A percentile compares a stretch with the other conserved stretches of the same genome.
These are phyloP conservation scores for Escovopsis weberi DNA, from an alignment of 2,329 filamentous ascomycete genomes.

Conservation along the genomic window DNA sequence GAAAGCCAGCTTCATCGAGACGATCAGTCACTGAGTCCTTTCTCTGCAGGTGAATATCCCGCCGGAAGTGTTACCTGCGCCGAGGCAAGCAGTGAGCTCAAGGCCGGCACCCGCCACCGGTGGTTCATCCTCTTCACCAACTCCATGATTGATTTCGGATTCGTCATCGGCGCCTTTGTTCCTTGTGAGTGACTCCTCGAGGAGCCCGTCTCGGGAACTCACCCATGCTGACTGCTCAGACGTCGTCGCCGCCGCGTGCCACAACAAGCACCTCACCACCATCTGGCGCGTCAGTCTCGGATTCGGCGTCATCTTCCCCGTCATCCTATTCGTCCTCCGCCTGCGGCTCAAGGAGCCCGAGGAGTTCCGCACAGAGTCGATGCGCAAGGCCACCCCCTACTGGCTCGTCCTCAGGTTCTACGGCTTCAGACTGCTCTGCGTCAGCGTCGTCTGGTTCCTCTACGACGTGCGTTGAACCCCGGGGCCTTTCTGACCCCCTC, in stretches of 20 bases:
- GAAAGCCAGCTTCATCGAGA: too few species aligned
- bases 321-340: constrained; percentile 56
- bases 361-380: constrained; percentile 56
- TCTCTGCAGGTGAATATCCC: constrained; percentile 49
- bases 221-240: constrained; percentile 13
- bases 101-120: constrained; percentile 64
- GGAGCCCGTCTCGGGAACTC: not conserved
- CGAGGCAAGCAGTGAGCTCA: constrained; percentile 72
- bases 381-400: constrained; percentile 47
- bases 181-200: constrained; percentile 29
- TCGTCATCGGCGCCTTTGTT: constrained; percentile 66
- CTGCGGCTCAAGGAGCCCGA: constrained; percentile 65
- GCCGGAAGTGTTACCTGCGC: constrained; percentile 73
- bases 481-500: too few species aligned
- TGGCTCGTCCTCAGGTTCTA: constrained; percentile 48
- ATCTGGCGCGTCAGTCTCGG: constrained; percentile 76
- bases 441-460: constrained; percentile 71
- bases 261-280: constrained; percentile 48
- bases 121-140: constrained; percentile 92
- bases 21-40: not conserved
- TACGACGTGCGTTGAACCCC: constrained; percentile 58
- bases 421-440: constrained; percentile 54
- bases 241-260: constrained; percentile 40
- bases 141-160: constrained; percentile 71
- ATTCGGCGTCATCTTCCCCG: constrained; percentile 62